phyloP scores from a whole-genome alignment of 495 filamentous ascomycete genomes.

The Letharia lupina region DNA sequence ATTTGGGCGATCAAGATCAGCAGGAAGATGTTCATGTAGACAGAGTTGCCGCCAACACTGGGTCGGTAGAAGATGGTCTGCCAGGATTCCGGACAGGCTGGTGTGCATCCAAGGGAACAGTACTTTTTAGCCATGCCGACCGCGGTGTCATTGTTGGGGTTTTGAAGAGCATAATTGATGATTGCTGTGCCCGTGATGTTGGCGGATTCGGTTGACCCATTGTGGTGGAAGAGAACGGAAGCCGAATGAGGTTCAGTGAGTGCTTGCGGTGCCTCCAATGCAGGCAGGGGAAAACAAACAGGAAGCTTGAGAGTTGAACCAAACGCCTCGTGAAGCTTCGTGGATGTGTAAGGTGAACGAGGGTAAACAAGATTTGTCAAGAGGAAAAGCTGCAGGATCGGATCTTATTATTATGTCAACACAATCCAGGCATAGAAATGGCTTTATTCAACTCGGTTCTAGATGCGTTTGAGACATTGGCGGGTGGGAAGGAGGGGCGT shows the following conservation, averaged over 20 bases:
- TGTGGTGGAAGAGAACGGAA: background rate
- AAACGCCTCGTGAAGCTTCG: background rate
- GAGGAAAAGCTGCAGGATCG: too few species aligned
- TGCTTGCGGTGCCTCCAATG: background rate
- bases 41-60: constrained; percentile 31
- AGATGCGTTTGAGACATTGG: too few species aligned
- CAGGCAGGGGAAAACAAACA: background rate
- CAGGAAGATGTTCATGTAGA: constrained; percentile 30
- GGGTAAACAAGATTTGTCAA: background rate
- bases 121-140: constrained; percentile 10
- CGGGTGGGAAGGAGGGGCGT: too few species aligned
- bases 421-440: too few species aligned
- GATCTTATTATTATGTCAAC: too few species aligned
- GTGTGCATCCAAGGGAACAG: constrained; percentile 6
- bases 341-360: background rate
- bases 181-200: constrained; percentile 1
- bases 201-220: background rate
- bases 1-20: constrained; percentile 27
- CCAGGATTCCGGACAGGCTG: constrained; percentile 30
- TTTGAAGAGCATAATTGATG: constrained; percentile 5
- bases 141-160: constrained; percentile 6
- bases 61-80: constrained; percentile 31
- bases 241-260: background rate
- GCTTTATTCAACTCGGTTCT: too few species aligned
- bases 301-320: background rate